phyloP scores from a whole-genome alignment of 768 basidiomycete species.

The Russula sp. region DNA sequence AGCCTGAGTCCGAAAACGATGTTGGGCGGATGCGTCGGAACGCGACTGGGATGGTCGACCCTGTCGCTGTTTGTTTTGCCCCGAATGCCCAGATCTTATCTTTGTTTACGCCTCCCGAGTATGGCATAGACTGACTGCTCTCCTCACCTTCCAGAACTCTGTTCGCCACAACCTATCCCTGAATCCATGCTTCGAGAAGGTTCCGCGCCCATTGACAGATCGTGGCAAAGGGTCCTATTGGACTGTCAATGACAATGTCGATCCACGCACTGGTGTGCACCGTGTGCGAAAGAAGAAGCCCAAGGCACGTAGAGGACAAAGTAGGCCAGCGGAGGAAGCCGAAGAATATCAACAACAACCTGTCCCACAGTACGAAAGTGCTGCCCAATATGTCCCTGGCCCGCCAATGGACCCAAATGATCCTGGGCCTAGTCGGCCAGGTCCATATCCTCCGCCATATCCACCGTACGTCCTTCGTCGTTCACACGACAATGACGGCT shows the following conservation, averaged over 20 bases:
- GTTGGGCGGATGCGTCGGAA: constrained; percentile 21
- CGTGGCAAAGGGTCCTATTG: constrained; percentile 89
- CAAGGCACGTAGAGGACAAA: constrained; percentile 50
- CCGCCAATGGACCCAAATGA: constrained; percentile 55
- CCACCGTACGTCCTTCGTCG: constrained; percentile 44
- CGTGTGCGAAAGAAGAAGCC: constrained; percentile 84
- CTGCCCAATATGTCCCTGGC: constrained; percentile 50
- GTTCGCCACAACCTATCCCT: constrained; percentile 87
- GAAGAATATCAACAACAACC: constrained; percentile 58
- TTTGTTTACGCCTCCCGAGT: constrained; percentile 21
- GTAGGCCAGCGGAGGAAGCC: constrained; percentile 34
- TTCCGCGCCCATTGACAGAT: constrained; percentile 85
- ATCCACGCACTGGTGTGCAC: constrained; percentile 85
- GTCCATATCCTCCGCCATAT: constrained; percentile 56
- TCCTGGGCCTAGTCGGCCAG: constrained; percentile 48
- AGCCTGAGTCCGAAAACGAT: constrained; percentile 29
- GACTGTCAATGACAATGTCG: constrained; percentile 88
- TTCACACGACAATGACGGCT: not conserved
- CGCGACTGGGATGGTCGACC: constrained; percentile 53
- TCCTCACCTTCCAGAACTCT: constrained; percentile 54
- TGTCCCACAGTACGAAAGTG: constrained; percentile 45
- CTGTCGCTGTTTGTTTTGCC: constrained; percentile 46
- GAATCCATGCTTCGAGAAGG: constrained; percentile 89
- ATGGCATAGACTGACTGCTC: not conserved
- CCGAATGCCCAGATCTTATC: constrained; percentile 31